Evolutionary conservation across 2,329 filamentous ascomycete species (phyloP).

Genomic region (Ophiobolus disseminans): DNA sequence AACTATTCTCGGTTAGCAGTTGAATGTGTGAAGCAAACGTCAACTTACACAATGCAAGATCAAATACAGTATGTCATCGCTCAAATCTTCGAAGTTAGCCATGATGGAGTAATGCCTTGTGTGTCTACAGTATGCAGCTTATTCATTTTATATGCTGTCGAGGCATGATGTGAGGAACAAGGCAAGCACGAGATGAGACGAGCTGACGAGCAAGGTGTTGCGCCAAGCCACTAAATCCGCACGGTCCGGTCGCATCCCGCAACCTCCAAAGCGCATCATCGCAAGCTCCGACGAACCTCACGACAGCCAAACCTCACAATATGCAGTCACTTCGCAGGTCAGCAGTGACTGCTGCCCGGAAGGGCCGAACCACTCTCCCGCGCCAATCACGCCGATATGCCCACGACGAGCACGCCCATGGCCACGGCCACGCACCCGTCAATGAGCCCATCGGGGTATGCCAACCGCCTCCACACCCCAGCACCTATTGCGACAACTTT

Average conservation of each 20-base stretch:
- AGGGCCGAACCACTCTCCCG: constrained; percentile 42
- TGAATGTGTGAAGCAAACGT: not conserved
- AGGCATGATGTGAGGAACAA: not conserved
- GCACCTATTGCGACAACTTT: not conserved
- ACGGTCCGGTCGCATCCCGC: constrained; percentile 15
- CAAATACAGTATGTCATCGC: constrained; percentile 25
- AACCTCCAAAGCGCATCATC: constrained; percentile 37
- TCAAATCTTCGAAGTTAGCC: constrained; percentile 18
- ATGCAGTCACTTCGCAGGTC: constrained; percentile 57
- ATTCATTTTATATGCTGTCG: not conserved
- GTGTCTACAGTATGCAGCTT: not conserved
- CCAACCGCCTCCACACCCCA: constrained; percentile 29
- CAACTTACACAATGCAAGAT: constrained; percentile 21
- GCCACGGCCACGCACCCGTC: constrained; percentile 47
- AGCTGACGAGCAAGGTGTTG: constrained; percentile 3
- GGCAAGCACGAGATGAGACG: constrained; percentile 12
- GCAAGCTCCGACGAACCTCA: constrained; percentile 27
- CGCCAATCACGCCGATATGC: constrained; percentile 53
- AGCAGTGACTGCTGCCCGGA: constrained; percentile 51
- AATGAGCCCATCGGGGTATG: constrained; percentile 62
- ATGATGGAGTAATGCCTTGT: not conserved
- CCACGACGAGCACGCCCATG: constrained; percentile 45
- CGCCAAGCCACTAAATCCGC: constrained; percentile 22
- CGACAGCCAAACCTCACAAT: constrained; percentile 30
- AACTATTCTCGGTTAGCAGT: constrained; percentile 11